phyloP scores from a whole-genome alignment of 1,139 yeast genomes.

The Candida sanyaensis region DNA sequence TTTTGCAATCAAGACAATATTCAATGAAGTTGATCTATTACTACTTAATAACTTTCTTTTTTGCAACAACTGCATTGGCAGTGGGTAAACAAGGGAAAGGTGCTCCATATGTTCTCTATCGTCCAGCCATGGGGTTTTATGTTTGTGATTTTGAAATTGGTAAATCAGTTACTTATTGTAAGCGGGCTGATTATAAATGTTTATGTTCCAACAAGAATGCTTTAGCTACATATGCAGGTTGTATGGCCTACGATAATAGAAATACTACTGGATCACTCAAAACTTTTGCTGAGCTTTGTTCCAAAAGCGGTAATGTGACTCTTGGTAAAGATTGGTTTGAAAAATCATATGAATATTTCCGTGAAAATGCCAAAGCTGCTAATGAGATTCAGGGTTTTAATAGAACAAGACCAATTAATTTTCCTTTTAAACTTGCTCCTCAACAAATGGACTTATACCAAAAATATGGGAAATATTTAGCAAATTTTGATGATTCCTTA shows the following conservation, averaged over 20 bases:
- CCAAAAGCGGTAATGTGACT: constrained; percentile 10
- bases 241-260: constrained; percentile 11
- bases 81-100: constrained; percentile 10
- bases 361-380: constrained; percentile 19
- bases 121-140: constrained; percentile 11
- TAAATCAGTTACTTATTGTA: constrained; percentile 18
- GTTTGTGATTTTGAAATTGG: constrained; percentile 21
- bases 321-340: constrained; percentile 19
- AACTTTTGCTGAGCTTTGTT: constrained; percentile 5
- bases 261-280: constrained; percentile 1
- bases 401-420: constrained; percentile 17
- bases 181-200: constrained; percentile 9
- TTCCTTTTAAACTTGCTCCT: constrained; percentile 24
- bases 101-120: constrained; percentile 14
- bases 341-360: constrained; percentile 20
- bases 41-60: neutral
- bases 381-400: constrained; percentile 26
- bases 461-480: constrained; percentile 29
- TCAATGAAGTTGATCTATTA: neutral
- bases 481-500: constrained; percentile 40
- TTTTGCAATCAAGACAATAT: too few relatives aligned
- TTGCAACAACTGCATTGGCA: neutral
- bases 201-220: constrained; percentile 15
- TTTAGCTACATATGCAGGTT: constrained; percentile 21
- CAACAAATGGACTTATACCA: constrained; percentile 15